Percentiles rank a stretch among this genome's conserved stretches.
Conservation (phyloP, 2,329 filamentous ascomycete species). For the Cladosporium velox region DNA sequence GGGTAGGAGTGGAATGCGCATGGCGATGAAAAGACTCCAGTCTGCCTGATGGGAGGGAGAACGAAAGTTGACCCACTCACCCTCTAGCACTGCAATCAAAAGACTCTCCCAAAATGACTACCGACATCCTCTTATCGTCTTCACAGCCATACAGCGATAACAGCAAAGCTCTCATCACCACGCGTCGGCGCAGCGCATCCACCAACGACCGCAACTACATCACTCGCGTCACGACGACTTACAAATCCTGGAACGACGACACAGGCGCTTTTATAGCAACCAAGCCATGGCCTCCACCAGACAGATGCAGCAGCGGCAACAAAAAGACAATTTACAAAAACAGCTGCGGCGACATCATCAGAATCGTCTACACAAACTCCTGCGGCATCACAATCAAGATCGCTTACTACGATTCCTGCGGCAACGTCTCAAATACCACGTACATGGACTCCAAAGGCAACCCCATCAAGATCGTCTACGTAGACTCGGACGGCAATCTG, state of each 20-base stretch:
- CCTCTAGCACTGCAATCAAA: background rate
- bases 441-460: constrained; percentile 6
- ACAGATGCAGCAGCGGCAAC: background rate
- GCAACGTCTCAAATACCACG: background rate
- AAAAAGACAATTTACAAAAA: constrained; percentile 11
- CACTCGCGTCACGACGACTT: background rate
- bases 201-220: background rate
- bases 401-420: background rate
- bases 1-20: background rate
- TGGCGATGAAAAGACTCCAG: background rate
- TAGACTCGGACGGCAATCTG: background rate
- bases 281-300: background rate
- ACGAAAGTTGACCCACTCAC: background rate
- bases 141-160: background rate
- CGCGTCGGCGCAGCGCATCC: background rate
- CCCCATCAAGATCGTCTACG: constrained; percentile 1
- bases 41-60: background rate
- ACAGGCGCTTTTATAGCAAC: background rate
- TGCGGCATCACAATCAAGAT: background rate
- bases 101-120: background rate
- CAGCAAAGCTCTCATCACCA: background rate
- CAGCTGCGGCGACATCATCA: constrained; percentile 7
- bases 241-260: background rate
- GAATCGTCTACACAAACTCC: constrained; percentile 6
- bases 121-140: background rate